Percentiles rank a stretch among this genome's conserved stretches.
Conservation (phyloP, 495 filamentous ascomycete species). For the Penicillium bialowiezense region DNA sequence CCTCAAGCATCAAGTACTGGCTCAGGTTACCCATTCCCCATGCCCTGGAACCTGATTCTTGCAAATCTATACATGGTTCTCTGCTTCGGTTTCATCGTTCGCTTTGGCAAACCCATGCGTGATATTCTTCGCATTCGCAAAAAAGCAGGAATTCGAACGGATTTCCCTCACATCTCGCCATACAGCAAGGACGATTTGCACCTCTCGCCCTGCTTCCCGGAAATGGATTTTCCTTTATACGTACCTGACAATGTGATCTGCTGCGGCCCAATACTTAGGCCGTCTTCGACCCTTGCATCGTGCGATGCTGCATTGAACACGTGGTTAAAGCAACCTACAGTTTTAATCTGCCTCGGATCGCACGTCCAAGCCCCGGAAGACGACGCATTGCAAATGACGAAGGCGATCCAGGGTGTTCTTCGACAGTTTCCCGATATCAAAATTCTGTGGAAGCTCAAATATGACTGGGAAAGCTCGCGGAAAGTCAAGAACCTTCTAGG, state of each 20-base stretch:
- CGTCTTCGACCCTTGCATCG: slow-evolving; percentile 29
- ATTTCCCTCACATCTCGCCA: slow-evolving; percentile 30
- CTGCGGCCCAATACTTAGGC: slow-evolving; percentile 46
- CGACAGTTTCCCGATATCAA: slow-evolving; percentile 30
- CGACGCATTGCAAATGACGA: slow-evolving; percentile 37
- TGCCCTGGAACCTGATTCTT: slow-evolving; percentile 40
- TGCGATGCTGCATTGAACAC: slow-evolving; percentile 38
- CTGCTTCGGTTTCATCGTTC: slow-evolving; percentile 8
- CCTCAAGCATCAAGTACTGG: slow-evolving; percentile 25
- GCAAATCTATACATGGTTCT: slow-evolving; percentile 34
- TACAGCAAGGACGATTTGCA: slow-evolving; percentile 36
- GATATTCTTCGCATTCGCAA: slow-evolving; percentile 19
- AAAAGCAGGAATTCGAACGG: slow-evolving; percentile 23
- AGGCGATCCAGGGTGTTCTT: slow-evolving; percentile 30
- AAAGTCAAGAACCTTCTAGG: slow-evolving; percentile 14
- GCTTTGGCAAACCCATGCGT: slow-evolving; percentile 18
- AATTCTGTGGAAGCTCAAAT: slow-evolving; percentile 49
- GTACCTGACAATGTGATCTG: slow-evolving; percentile 43
- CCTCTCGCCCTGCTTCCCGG: slow-evolving; percentile 34
- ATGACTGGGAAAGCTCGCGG: slow-evolving; percentile 18
- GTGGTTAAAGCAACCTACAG: slow-evolving; percentile 47
- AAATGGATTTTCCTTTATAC: slow-evolving; percentile 43
- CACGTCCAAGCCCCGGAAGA: slow-evolving; percentile 33
- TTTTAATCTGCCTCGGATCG: slow-evolving; percentile 51
- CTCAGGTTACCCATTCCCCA: slow-evolving; percentile 46